Evolutionary conservation across 345 rosid species (phyloP), one percentile per base, ranked within the genome.

Genomic region (Noccaea bulbosa): DNA sequence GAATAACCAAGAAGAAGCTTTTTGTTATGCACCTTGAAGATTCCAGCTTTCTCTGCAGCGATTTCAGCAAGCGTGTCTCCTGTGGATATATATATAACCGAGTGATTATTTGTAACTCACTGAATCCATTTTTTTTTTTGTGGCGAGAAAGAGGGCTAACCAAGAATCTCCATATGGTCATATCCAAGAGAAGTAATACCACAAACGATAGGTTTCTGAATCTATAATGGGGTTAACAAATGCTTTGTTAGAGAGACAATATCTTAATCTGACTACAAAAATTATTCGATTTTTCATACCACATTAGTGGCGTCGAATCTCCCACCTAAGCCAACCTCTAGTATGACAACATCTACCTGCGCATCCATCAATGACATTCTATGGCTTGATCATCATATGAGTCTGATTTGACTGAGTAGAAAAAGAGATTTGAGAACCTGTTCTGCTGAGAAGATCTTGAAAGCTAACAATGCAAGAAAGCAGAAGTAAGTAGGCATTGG

Each of bases 161-260:
- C 99, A 62, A 94, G 97, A 77, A 94, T 94, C 84, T 94, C 99
- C 97, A 88, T 94, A 81, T 94, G 99, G 73, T 94, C 99, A 80
- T 88, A 94, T 44, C 99, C 99, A 50, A 94, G 97, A 67, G 98
- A 92, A 70, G 93, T 41, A 74, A 94, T 72, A 71, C 96, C 99
- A 55, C 99, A 94, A 0, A 94, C 97, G 17, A 89, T 56, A 46
- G 99, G 99, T 70, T 70, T 75, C 72, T 81, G 84, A 71, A 94
- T 85, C 99, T 94, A 86, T 55, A 75, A 75, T n/a, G n/a, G n/a
- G n/a, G n/a, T 41, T 11, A 74, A 12, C 33, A 48, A 0, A 39
- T 38, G 39, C 32, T 48, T 67, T 52, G 58, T 68, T 27, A 67
- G 44, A 3, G 11, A 60, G 11, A 47, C 22, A 11, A n/a, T 47